These are phyloP conservation scores for Bimuria novae-zelandiae DNA, from an alignment of 2,329 filamentous ascomycete species.

Conservation along the genomic window DNA sequence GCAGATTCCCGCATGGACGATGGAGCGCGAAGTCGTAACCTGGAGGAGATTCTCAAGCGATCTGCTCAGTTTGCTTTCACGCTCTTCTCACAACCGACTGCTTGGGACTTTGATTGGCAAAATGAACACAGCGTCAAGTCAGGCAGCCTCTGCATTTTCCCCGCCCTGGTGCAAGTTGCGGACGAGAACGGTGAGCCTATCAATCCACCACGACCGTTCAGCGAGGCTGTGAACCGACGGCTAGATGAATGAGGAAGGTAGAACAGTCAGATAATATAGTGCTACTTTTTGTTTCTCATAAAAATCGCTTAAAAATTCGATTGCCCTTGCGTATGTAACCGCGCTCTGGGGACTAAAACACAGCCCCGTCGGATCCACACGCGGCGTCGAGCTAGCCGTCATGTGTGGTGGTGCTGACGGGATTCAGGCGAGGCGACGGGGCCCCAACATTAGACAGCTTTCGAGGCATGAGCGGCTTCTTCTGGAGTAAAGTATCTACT, in stretches of 20 bases:
- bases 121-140: slow-evolving; percentile 24
- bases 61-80: slow-evolving; percentile 41
- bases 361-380: neutral
- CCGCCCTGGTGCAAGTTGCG: slow-evolving; percentile 38
- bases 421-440: neutral
- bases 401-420: slow-evolving; percentile 1
- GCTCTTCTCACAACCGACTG: slow-evolving; percentile 42
- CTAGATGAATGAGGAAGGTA: slow-evolving; percentile 25
- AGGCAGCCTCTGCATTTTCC: slow-evolving; percentile 41
- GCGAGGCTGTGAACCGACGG: slow-evolving; percentile 31
- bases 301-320: too few relatives aligned
- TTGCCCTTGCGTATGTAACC: neutral
- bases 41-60: slow-evolving; percentile 43
- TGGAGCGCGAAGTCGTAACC: slow-evolving; percentile 32
- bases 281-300: neutral
- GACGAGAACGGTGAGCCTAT: slow-evolving; percentile 36
- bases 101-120: slow-evolving; percentile 43
- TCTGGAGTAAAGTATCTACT: slow-evolving; percentile 7
- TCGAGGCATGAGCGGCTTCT: neutral
- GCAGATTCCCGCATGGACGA: slow-evolving; percentile 33
- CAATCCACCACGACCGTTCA: slow-evolving; percentile 34
- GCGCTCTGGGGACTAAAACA: slow-evolving; percentile 1
- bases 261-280: neutral
- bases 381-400: slow-evolving; percentile 1
- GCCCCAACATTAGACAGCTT: slow-evolving; percentile 12